These are phyloP conservation scores for Chaetomium olivaceum DNA, from an alignment of 2,329 filamentous ascomycete species.

Conservation along the genomic window DNA sequence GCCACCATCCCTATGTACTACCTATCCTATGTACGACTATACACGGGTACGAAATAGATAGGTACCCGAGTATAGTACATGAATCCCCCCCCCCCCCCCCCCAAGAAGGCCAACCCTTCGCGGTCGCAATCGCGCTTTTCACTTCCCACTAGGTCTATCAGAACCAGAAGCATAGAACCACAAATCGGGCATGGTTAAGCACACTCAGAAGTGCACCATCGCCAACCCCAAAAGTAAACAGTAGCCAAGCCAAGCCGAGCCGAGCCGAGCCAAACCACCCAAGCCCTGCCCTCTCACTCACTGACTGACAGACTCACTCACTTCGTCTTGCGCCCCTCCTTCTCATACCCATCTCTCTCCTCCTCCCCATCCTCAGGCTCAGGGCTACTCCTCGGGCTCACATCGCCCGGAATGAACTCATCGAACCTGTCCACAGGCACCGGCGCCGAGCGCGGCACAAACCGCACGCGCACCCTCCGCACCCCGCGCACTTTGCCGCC, in stretches of 20 bases:
- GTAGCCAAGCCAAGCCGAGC: not conserved
- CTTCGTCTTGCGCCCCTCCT: conserved; percentile 21
- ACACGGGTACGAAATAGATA: not conserved
- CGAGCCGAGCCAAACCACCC: not conserved
- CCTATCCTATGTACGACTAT: not conserved
- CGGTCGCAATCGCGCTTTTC: not conserved
- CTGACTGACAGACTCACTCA: not conserved
- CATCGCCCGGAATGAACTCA: conserved; percentile 72
- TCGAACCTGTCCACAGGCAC: conserved; percentile 60
- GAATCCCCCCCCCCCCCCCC: not conserved
- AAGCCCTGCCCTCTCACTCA: not conserved
- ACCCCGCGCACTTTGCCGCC: conserved; percentile 80
- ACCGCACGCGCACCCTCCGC: conserved; percentile 78
- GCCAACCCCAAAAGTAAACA: not conserved
- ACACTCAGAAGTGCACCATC: not conserved
- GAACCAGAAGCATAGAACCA: not conserved
- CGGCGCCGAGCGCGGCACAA: conserved; percentile 67
- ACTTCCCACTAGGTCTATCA: not conserved
- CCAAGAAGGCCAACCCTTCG: not conserved
- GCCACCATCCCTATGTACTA: not conserved
- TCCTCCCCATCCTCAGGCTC: conserved; percentile 59
- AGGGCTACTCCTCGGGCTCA: conserved; percentile 57
- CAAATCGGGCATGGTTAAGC: no score
- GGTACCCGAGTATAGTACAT: not conserved
- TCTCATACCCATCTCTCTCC: conserved; percentile 40